Conservation (phyloP, 257 asterid genomes). For the Solanum lignicaule region DNA sequence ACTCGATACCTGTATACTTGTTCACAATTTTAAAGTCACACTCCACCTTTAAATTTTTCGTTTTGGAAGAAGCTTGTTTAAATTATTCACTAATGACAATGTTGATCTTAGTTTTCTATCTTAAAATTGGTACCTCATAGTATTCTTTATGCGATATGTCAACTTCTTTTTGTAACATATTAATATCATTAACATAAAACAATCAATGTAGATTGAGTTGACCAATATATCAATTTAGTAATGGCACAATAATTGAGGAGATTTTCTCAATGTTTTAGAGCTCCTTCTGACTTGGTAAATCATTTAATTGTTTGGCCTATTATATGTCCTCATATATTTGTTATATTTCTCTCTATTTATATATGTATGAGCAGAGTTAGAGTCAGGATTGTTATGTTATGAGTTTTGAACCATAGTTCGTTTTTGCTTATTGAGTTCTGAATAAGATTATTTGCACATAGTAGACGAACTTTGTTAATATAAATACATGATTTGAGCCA, state of each 20-base stretch:
- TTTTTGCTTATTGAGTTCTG: background rate
- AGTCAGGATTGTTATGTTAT: background rate
- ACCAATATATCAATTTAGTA: background rate
- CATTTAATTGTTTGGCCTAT: background rate
- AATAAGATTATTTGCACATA: too few species aligned
- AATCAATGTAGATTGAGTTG: background rate
- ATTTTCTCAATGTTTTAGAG: background rate
- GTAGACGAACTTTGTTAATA: background rate
- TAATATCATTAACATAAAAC: background rate
- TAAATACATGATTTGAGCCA: background rate
- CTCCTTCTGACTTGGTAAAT: too few species aligned
- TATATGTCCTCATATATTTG: background rate
- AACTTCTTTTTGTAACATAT: background rate
- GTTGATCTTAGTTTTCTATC: background rate
- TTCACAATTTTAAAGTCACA: background rate
- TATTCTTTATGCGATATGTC: background rate
- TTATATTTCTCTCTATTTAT: background rate
- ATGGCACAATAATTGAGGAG: background rate
- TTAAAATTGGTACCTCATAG: background rate
- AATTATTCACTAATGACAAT: background rate
- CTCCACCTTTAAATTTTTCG: background rate
- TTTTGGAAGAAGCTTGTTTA: background rate
- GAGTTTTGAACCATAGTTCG: background rate
- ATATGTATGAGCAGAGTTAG: background rate
- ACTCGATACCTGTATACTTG: background rate